Evolutionary conservation across 768 basidiomycete genomes (phyloP).

Genomic region (Kwoniella dejecticola): DNA sequence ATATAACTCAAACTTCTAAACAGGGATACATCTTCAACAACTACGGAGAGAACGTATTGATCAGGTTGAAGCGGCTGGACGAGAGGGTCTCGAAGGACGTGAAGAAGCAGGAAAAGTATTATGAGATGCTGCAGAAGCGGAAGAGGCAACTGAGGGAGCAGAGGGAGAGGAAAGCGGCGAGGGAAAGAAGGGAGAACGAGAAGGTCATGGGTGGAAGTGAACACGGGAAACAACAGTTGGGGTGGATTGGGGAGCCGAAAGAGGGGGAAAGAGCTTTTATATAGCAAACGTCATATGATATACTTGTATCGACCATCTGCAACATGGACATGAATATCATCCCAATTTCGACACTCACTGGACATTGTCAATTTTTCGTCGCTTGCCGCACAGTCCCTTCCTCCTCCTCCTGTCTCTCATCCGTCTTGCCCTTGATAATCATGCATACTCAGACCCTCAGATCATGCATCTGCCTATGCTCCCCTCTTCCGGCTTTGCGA

Average conservation of each 20-base stretch:
- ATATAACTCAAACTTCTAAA: neutral
- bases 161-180: slow-evolving; percentile 3
- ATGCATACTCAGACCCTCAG: too few species aligned
- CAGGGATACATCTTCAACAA: neutral
- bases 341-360: too few species aligned
- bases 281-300: neutral
- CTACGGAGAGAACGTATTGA: slow-evolving; percentile 23
- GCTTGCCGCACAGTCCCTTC: too few species aligned
- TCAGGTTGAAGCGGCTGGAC: slow-evolving; percentile 33
- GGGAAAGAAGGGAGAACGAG: slow-evolving; percentile 3
- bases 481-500: too few species aligned
- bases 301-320: too few species aligned
- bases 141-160: slow-evolving; percentile 20
- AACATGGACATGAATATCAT: too few species aligned
- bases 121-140: slow-evolving; percentile 23
- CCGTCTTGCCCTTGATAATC: too few species aligned
- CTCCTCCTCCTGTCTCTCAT: too few species aligned
- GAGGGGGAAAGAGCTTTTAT: slow-evolving; percentile 9
- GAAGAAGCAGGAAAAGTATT: slow-evolving; percentile 26
- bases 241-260: slow-evolving; percentile 3
- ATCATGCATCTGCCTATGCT: too few species aligned
- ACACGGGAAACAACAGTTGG: neutral
- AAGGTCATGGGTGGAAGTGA: neutral
- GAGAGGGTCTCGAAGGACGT: slow-evolving; percentile 43
- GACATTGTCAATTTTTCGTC: too few species aligned